Conservation (phyloP, 257 asterid genomes). For the Cordia subcordata region DNA sequence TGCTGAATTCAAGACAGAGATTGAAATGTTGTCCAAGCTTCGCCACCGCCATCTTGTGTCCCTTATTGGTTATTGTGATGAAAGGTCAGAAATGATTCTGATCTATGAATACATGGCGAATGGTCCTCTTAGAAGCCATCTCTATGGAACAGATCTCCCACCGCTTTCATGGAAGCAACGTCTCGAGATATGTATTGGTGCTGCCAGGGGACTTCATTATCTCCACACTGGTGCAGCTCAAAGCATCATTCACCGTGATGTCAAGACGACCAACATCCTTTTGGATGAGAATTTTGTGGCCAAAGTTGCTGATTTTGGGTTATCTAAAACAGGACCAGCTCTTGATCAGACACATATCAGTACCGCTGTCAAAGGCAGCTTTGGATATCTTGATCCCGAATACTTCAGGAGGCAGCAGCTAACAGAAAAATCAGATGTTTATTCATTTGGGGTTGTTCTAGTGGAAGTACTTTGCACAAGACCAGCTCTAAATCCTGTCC, state of each 20-base stretch:
- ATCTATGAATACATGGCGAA: slow-evolving; percentile 49
- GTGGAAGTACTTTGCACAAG: slow-evolving; percentile 52
- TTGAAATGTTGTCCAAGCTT: slow-evolving; percentile 47
- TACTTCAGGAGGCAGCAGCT: slow-evolving; percentile 49
- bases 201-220: slow-evolving; percentile 49
- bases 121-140: slow-evolving; percentile 48
- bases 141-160: slow-evolving; percentile 44
- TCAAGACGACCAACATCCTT: slow-evolving; percentile 46
- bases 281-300: slow-evolving; percentile 43
- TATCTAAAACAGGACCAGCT: slow-evolving; percentile 46
- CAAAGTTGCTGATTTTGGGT: slow-evolving; percentile 50
- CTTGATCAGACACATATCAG: slow-evolving; percentile 49
- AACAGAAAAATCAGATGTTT: slow-evolving; percentile 46
- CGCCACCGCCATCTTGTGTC: slow-evolving; percentile 49
- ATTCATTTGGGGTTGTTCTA: slow-evolving; percentile 46
- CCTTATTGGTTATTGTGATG: slow-evolving; percentile 47
- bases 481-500: slow-evolving; percentile 48
- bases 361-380: slow-evolving; percentile 47
- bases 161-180: slow-evolving; percentile 45
- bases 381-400: slow-evolving; percentile 52
- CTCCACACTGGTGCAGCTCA: slow-evolving; percentile 51
- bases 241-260: slow-evolving; percentile 47
- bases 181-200: slow-evolving; percentile 47
- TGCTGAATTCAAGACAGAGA: slow-evolving; percentile 48
- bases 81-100: slow-evolving; percentile 46